These are phyloP conservation scores for Ramichloridium luteum DNA, from an alignment of 2,329 filamentous ascomycete species.

Conservation along the genomic window DNA sequence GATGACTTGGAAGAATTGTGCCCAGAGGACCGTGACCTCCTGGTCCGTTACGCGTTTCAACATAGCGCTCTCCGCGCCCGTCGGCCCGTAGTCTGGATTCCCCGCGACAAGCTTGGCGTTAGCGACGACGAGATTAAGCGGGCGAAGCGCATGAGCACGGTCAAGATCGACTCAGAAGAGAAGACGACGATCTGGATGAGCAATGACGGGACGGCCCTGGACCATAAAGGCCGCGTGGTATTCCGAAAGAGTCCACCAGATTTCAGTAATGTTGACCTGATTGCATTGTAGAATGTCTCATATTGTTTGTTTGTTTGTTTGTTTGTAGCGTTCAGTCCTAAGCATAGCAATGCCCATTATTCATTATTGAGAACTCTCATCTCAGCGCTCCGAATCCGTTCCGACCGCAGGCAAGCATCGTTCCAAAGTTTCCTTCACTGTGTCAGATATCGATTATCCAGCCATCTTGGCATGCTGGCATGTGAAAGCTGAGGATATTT, in stretches of 20 bases:
- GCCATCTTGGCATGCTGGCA: no score
- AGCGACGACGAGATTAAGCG: constrained; percentile 80
- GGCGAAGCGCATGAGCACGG: constrained; percentile 62
- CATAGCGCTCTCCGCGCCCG: constrained; percentile 76
- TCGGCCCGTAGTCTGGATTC: constrained; percentile 86
- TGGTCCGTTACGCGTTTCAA: constrained; percentile 80
- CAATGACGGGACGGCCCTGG: constrained; percentile 80
- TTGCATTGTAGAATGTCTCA: constrained; percentile 56
- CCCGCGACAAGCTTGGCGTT: constrained; percentile 76
- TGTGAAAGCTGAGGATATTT: no score
- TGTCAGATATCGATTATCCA: no score
- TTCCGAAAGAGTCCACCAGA: constrained; percentile 24
- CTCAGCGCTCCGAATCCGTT: no score
- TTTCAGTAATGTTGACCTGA: constrained; percentile 72
- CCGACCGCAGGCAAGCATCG: no score
- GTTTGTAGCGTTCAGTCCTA: no score
- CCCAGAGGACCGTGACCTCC: constrained; percentile 72
- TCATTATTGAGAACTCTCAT: no score
- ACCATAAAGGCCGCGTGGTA: constrained; percentile 62
- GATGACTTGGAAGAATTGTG: constrained; percentile 93
- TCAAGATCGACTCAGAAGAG: constrained; percentile 25
- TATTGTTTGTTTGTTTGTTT: no score
- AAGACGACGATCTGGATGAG: constrained; percentile 65
- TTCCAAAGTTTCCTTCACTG: no score
- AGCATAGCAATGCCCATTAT: no score